Evolutionary conservation across 2,329 filamentous ascomycete species (phyloP).

Genomic region (Cytospora paraplurivora): DNA sequence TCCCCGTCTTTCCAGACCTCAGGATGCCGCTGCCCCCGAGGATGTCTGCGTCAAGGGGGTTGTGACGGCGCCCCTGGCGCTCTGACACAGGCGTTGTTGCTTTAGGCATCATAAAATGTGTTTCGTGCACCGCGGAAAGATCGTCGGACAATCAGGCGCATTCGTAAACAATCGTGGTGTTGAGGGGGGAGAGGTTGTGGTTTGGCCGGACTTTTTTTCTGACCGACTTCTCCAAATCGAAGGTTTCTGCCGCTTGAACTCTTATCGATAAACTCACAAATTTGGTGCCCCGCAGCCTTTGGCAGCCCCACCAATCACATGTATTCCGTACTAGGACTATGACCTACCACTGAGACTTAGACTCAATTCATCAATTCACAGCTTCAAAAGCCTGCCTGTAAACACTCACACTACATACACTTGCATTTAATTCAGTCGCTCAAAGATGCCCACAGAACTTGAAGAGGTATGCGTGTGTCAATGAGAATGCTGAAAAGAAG

Average conservation of each 20-base stretch:
- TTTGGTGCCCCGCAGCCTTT: background rate
- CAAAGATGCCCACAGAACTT: conserved; percentile 71
- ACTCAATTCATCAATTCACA: background rate
- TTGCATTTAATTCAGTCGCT: conserved; percentile 10
- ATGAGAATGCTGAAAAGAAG: background rate
- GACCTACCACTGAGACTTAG: background rate
- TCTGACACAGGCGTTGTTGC: conserved; percentile 59
- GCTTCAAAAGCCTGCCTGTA: conserved; percentile 29
- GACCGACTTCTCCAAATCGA: background rate
- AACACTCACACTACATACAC: conserved; percentile 16
- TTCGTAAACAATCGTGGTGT: background rate
- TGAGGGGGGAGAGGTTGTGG: conserved; percentile 3
- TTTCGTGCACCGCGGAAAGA: background rate
- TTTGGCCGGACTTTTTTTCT: conserved; percentile 22
- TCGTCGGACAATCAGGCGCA: conserved; percentile 2
- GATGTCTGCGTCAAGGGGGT: conserved; percentile 88
- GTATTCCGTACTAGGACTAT: conserved; percentile 1
- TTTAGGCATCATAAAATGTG: conserved; percentile 72
- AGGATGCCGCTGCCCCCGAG: conserved; percentile 64
- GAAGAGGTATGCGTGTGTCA: conserved; percentile 63
- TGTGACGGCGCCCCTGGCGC: conserved; percentile 72
- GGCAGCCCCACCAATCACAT: conserved; percentile 23
- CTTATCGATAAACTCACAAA: conserved; percentile 27
- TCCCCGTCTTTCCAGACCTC: conserved; percentile 44
- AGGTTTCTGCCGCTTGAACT: conserved; percentile 12